These are phyloP conservation scores for Cetradonia linearis DNA, from an alignment of 495 filamentous ascomycete genomes.

Conservation along the genomic window DNA sequence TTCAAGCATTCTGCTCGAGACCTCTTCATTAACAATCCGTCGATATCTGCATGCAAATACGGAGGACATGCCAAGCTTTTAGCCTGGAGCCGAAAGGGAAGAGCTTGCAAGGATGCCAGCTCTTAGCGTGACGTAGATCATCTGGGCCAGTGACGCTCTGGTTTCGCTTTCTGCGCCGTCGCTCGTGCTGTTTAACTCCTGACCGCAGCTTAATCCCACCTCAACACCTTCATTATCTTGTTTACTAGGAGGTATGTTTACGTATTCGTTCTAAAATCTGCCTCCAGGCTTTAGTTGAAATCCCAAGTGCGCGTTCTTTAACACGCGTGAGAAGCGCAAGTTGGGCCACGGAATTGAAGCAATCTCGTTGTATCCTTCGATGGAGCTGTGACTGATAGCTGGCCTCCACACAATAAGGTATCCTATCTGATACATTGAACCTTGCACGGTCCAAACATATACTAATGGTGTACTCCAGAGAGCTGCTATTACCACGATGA, in stretches of 20 bases:
- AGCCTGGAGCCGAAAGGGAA: neutral
- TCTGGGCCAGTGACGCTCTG: slow-evolving; percentile 4
- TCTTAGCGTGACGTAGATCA: slow-evolving; percentile 3
- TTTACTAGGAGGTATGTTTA: too few species aligned
- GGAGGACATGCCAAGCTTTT: neutral
- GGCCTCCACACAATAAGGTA: neutral
- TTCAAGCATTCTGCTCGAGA: neutral
- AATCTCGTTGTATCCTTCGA: neutral
- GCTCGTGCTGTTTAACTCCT: neutral
- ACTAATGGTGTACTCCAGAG: neutral
- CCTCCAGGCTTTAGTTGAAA: neutral
- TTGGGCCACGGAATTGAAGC: neutral
- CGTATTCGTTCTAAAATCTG: neutral
- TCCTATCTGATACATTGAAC: neutral
- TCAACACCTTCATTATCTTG: neutral
- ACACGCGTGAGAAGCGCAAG: slow-evolving; percentile 8
- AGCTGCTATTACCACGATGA: slow-evolving; percentile 19
- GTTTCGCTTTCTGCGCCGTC: slow-evolving; percentile 5
- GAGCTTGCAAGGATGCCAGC: neutral
- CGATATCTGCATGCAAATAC: too few species aligned
- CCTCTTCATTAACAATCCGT: too few species aligned
- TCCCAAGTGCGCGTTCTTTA: neutral
- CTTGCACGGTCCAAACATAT: neutral
- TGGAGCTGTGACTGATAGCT: slow-evolving; percentile 4
- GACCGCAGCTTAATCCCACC: neutral